These are phyloP conservation scores for Eucalyptus lansdowneana DNA, from an alignment of 345 rosid species.

Conservation along the genomic window DNA sequence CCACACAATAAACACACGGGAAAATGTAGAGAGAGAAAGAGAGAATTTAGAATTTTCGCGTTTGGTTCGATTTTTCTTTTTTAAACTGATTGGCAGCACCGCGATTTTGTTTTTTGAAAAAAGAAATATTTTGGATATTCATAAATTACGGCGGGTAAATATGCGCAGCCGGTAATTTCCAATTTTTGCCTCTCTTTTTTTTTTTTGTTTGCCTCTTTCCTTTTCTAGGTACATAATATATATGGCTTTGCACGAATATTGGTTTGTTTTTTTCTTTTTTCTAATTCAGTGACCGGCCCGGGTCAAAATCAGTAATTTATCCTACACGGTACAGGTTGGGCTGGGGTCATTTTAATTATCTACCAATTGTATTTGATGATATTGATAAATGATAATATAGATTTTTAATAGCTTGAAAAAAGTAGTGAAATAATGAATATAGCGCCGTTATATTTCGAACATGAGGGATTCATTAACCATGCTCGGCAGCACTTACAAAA, in stretches of 20 bases:
- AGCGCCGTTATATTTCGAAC: background rate
- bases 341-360: background rate
- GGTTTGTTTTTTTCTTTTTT: background rate
- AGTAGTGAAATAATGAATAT: background rate
- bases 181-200: background rate
- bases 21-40: background rate
- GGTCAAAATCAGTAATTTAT: background rate
- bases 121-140: background rate
- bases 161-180: background rate
- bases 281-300: background rate
- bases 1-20: background rate
- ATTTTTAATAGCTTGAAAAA: background rate
- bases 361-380: background rate
- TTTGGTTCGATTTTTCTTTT: background rate
- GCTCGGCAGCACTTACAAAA: background rate
- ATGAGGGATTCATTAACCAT: background rate
- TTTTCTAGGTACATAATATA: background rate
- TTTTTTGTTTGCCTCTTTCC: background rate
- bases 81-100: background rate
- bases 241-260: background rate
- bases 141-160: background rate
- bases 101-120: background rate
- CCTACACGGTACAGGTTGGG: accelerated
- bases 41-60: background rate
- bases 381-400: background rate